Base-by-base conservation (phyloP, 371 early-diverging fungal genomes). In the Rhizopus stolonifer region DNA sequence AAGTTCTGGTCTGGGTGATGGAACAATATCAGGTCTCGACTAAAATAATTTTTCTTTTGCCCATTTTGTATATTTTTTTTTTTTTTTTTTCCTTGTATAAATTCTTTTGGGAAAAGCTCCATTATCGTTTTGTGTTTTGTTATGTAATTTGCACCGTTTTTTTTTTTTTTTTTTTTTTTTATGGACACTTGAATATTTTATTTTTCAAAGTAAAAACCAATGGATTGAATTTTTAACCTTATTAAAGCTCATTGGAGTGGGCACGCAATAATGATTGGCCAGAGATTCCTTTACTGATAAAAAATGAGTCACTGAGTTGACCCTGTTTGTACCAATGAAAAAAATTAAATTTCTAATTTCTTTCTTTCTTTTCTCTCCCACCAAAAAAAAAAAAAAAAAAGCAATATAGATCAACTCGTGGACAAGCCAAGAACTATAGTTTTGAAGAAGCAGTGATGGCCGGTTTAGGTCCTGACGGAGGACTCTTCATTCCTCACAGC, bases 391-490 rank as follows among this genome's bases (percentile, higher is more conserved):
- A 33, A 33, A 18, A 10, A 42, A 64, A 50, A 42, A 91, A 91
- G 92, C 66, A 82, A 60, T 96, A 95, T 67, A 81, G 90, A 61
- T 94, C 94, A 21, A 95, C 96, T 29, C 84, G 96, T 61, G 91
- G 91, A 49, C 75, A 85, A 60, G 84, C 77, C 42, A 70, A 73
- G 24, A 80, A 84, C 56, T 82, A 84, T 53, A 71, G 89, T 31
- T 96, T 98, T 59, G 95, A 95, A 73, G 86, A 90, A 56, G 93
- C 93, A 23, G 94, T 98, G 23, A 83, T 96, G 61, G 81, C 86
- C 29, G 98, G 98, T 31, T 86, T 96, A 23, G 89, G 94, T 0
- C 84, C 92, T 36, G 97, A 96, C 70, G 98, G 98, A 43, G 97
- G 98, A 40, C 85, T 98, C 38, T 96, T 89, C 75, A 90, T 96